A percentile compares a stretch with the other conserved stretches of the same genome.
Conservation (phyloP, 78 protist genomes). For the Cavenderia fasciculata region DNA sequence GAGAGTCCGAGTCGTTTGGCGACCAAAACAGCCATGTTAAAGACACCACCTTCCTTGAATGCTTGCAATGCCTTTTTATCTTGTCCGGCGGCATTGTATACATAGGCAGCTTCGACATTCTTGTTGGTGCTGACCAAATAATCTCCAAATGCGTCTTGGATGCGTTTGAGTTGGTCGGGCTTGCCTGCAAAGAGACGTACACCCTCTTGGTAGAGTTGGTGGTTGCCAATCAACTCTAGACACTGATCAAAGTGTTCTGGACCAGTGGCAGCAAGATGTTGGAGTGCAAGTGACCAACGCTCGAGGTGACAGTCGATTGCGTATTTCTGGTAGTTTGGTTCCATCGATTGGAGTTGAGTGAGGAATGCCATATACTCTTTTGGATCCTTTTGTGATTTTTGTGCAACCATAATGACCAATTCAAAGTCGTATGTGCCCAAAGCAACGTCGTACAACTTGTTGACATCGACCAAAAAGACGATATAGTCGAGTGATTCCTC, state of each 20-base stretch:
- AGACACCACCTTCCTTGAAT: slow-evolving; percentile 63
- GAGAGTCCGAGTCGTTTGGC: slow-evolving; percentile 5
- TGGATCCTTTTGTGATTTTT: slow-evolving; percentile 91
- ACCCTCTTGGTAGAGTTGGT: slow-evolving; percentile 56
- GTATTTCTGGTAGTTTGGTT: slow-evolving; percentile 38
- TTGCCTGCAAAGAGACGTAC: slow-evolving; percentile 10
- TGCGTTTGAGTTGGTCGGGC: neutral
- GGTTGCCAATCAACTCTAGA: slow-evolving; percentile 2
- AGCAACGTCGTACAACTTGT: slow-evolving; percentile 82
- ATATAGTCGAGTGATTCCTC: slow-evolving; percentile 80
- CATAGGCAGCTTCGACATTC: slow-evolving; percentile 53
- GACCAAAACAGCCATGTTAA: slow-evolving; percentile 23
- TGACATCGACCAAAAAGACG: slow-evolving; percentile 84
- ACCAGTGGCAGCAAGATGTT: slow-evolving; percentile 67
- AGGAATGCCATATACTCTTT: slow-evolving; percentile 88
- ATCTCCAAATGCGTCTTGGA: slow-evolving; percentile 65
- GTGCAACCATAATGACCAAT: slow-evolving; percentile 87
- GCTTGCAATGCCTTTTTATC: slow-evolving; percentile 29
- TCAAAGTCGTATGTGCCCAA: slow-evolving; percentile 91
- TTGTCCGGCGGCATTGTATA: slow-evolving; percentile 8
- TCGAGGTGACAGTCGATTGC: slow-evolving; percentile 79
- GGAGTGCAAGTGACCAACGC: slow-evolving; percentile 77
- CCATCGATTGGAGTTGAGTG: slow-evolving; percentile 49
- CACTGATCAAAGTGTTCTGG: slow-evolving; percentile 50
- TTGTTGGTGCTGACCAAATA: slow-evolving; percentile 16